Percentiles rank a stretch among this genome's conserved stretches.
These are phyloP conservation scores for Solanum hybrid DNA, from an alignment of 305 asterid genomes.

Conservation along the genomic window DNA sequence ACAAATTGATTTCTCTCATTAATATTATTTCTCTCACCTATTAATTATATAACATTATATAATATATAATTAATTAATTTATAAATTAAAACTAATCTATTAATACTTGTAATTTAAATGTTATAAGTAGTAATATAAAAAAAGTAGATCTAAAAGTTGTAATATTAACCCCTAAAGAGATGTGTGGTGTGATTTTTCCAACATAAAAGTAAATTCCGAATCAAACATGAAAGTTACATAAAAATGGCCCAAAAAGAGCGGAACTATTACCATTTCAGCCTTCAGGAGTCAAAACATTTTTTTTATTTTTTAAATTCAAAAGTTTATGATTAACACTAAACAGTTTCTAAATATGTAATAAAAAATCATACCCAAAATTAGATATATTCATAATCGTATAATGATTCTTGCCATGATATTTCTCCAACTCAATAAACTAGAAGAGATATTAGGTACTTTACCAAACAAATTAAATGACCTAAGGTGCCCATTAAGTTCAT, in stretches of 20 bases:
- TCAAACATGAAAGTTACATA: not conserved
- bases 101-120: too few species aligned
- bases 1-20: too few species aligned
- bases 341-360: not conserved
- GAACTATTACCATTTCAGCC: not conserved
- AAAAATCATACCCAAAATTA: not conserved
- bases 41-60: too few species aligned
- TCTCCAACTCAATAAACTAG: not conserved
- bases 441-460: not conserved
- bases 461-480: not conserved
- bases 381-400: not conserved
- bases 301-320: not conserved
- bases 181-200: too few species aligned
- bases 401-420: not conserved
- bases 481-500: not conserved
- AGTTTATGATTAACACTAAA: not conserved
- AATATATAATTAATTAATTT: too few species aligned
- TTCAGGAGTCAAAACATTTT: not conserved
- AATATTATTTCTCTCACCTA: too few species aligned
- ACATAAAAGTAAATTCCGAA: not conserved
- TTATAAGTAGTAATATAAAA: too few species aligned
- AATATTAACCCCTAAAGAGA: too few species aligned
- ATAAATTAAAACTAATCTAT: too few species aligned
- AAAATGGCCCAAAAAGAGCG: not conserved
- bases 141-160: too few species aligned